phyloP scores from a whole-genome alignment of 2,329 filamentous ascomycete genomes.

The Pyricularia grisea region DNA sequence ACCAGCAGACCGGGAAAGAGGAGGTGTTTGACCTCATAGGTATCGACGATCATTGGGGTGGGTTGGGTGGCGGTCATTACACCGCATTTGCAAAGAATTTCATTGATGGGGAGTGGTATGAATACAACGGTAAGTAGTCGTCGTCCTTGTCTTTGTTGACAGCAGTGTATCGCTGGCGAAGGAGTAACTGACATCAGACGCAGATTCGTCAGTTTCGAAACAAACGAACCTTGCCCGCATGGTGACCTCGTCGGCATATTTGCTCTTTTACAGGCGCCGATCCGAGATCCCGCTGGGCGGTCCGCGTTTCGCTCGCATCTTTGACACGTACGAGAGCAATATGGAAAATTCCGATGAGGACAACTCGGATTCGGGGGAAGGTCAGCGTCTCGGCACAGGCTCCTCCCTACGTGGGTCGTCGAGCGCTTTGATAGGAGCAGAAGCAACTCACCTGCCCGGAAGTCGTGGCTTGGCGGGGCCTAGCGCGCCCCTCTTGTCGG shows the following conservation, averaged over 20 bases:
- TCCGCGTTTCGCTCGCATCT: constrained; percentile 60
- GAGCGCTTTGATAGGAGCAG: constrained; percentile 74
- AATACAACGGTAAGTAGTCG: constrained; percentile 83
- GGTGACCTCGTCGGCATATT: constrained; percentile 72
- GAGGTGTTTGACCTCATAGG: constrained; percentile 89
- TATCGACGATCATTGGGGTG: constrained; percentile 92
- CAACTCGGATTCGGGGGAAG: constrained; percentile 59
- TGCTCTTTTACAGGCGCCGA: constrained; percentile 90
- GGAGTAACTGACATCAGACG: not conserved
- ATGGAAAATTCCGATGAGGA: constrained; percentile 40
- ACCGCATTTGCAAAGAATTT: constrained; percentile 94
- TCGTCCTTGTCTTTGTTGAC: not conserved
- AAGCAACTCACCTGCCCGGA: constrained; percentile 60
- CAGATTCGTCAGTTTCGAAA: constrained; percentile 66
- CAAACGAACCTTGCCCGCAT: constrained; percentile 51
- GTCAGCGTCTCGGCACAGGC: constrained; percentile 70
- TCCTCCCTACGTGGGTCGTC: constrained; percentile 85
- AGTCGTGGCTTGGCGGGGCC: constrained; percentile 43
- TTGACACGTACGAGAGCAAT: constrained; percentile 44
- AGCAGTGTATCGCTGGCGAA: not conserved
- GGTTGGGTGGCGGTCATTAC: constrained; percentile 90
- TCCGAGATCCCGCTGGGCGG: constrained; percentile 72
- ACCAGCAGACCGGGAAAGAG: constrained; percentile 71
- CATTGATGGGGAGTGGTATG: constrained; percentile 81
- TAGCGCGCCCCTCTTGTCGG: constrained; percentile 18